Evolutionary conservation across 257 asterid species (phyloP).

Genomic region (Coffea eugenioides): DNA sequence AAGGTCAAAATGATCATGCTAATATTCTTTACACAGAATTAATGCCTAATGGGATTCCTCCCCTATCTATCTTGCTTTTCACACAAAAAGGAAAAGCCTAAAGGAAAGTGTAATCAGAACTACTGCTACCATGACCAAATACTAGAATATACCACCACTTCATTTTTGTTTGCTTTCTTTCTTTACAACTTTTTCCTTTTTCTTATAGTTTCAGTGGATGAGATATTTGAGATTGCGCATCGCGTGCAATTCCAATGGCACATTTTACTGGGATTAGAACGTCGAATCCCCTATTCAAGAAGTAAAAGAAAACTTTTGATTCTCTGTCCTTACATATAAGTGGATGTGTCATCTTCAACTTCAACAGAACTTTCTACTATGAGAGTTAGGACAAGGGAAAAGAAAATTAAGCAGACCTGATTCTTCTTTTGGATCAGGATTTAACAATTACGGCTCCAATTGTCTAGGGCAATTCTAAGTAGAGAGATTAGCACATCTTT

Average conservation of each 20-base stretch:
- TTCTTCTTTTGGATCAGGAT: not conserved
- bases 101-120: not conserved
- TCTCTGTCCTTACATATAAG: conserved; percentile 6
- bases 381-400: not conserved
- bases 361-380: not conserved
- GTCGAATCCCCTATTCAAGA: not conserved
- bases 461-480: not conserved
- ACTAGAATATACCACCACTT: conserved; percentile 16
- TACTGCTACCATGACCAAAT: not conserved
- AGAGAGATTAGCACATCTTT: not conserved
- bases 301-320: not conserved
- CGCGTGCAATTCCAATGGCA: not conserved
- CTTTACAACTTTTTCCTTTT: not conserved
- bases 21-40: conserved; percentile 14
- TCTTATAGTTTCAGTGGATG: not conserved
- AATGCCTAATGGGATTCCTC: conserved; percentile 9
- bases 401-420: not conserved
- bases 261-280: not conserved
- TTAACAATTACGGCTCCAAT: not conserved
- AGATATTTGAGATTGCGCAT: not conserved
- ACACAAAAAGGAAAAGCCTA: not conserved
- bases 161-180: conserved; percentile 10
- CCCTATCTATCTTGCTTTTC: conserved; percentile 17
- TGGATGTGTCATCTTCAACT: conserved; percentile 23
- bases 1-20: conserved; percentile 11